Evolutionary conservation across 73 alveolate genomes (phyloP).

Genomic region (Paramecium caudatum): DNA sequence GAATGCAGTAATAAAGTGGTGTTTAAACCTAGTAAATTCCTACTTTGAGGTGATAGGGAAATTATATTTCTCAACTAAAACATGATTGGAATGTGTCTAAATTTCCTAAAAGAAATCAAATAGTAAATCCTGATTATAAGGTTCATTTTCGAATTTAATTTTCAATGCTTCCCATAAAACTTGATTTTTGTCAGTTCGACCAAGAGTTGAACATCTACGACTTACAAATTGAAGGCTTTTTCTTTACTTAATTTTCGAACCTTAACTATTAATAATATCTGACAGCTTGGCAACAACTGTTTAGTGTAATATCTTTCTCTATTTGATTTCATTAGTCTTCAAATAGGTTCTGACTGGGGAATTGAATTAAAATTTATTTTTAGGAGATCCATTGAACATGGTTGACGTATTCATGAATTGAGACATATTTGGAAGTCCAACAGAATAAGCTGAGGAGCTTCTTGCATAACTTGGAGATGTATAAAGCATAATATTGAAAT

Average conservation of each 20-base stretch:
- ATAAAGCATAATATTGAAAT: not conserved
- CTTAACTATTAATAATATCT: not conserved
- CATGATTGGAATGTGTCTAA: not conserved
- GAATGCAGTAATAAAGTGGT: not conserved
- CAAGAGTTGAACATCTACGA: constrained; percentile 5
- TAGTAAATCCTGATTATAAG: not conserved
- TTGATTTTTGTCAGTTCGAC: constrained; percentile 10
- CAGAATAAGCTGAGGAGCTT: constrained; percentile 2
- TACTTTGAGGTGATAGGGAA: not conserved
- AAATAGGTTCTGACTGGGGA: constrained; percentile 36
- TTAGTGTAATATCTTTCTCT: not conserved
- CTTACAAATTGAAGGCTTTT: not conserved
- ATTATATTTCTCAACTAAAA: not conserved
- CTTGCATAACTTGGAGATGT: not conserved
- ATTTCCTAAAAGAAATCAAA: not conserved
- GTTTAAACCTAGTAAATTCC: constrained; percentile 50
- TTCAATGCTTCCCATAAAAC: constrained; percentile 11
- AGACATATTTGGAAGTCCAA: constrained; percentile 12
- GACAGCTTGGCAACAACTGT: not conserved
- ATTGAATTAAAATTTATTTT: constrained; percentile 1
- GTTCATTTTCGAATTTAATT: not conserved
- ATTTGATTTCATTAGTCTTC: constrained; percentile 20
- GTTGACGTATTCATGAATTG: not conserved
- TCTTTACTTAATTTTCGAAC: not conserved
- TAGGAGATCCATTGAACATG: too few relatives aligned